phyloP scores from a whole-genome alignment of 768 basidiomycete species.

The Tephrocybe sp. region DNA sequence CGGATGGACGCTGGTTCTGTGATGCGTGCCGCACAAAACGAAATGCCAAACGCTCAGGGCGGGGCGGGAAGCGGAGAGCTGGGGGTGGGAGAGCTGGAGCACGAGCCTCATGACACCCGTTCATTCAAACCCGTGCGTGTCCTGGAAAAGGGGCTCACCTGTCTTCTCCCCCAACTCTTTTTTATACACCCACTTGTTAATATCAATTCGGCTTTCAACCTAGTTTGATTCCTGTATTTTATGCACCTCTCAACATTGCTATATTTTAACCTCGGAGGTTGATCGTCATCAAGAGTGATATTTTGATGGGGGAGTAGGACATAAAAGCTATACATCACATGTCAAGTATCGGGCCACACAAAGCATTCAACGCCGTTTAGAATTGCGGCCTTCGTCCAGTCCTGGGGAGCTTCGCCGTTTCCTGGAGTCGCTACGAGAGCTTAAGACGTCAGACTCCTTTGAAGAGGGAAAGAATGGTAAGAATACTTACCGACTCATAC shows the following conservation, averaged over 20 bases:
- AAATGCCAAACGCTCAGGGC: slow-evolving; percentile 47
- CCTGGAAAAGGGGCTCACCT: no score
- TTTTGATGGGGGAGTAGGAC: background rate
- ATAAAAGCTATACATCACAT: background rate
- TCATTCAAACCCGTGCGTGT: no score
- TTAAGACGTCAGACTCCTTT: no score
- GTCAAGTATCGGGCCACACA: slow-evolving; percentile 1
- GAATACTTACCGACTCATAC: slow-evolving; percentile 52
- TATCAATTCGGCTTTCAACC: slow-evolving; percentile 1
- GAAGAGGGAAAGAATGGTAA: background rate
- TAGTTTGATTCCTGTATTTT: slow-evolving; percentile 15
- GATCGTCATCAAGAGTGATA: background rate
- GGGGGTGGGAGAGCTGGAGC: slow-evolving; percentile 14
- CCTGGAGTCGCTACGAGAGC: slow-evolving; percentile 38
- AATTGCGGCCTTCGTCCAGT: slow-evolving; percentile 64
- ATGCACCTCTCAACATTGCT: slow-evolving; percentile 5
- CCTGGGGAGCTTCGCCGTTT: slow-evolving; percentile 77
- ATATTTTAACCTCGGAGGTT: background rate
- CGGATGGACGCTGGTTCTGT: slow-evolving; percentile 78
- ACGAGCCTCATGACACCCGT: slow-evolving; percentile 5
- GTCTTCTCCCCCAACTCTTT: background rate
- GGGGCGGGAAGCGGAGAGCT: slow-evolving; percentile 51
- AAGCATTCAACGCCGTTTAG: slow-evolving; percentile 61
- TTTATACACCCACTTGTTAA: slow-evolving; percentile 1
- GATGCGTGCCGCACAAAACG: slow-evolving; percentile 62